Evolutionary conservation across 495 filamentous ascomycete species (phyloP).

Genomic region (Trypethelium eluteriae): DNA sequence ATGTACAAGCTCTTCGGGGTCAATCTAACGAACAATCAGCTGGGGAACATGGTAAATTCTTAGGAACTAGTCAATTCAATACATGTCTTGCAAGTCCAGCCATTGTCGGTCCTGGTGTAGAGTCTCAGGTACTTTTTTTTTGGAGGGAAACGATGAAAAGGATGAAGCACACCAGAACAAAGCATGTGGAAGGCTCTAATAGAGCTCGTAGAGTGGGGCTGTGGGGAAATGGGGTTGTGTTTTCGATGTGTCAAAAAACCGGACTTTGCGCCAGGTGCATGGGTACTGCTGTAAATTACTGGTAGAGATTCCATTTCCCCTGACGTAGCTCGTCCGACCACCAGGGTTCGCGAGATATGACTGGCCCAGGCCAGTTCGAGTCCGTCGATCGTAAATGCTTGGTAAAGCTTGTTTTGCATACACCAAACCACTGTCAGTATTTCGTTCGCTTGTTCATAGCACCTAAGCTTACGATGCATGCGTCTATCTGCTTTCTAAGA

Average conservation of each 20-base stretch:
- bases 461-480: background rate
- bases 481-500: background rate
- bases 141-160: background rate
- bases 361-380: background rate
- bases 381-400: background rate
- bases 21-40: constrained; percentile 38
- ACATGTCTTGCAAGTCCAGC: constrained; percentile 19
- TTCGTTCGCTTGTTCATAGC: background rate
- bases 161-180: background rate
- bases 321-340: background rate
- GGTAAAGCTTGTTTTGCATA: constrained; percentile 9
- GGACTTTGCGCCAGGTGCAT: background rate
- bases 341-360: background rate
- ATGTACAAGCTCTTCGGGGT: constrained; percentile 55
- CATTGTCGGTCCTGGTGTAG: background rate
- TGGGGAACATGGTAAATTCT: background rate
- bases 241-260: constrained; percentile 1
- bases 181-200: background rate
- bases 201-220: background rate
- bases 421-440: background rate
- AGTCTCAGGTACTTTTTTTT: background rate
- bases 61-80: background rate
- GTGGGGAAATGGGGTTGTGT: background rate
- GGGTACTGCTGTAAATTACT: no score
- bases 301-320: background rate